phyloP scores from a whole-genome alignment of 768 basidiomycete species.

The Rhizopogon vinicolor region DNA sequence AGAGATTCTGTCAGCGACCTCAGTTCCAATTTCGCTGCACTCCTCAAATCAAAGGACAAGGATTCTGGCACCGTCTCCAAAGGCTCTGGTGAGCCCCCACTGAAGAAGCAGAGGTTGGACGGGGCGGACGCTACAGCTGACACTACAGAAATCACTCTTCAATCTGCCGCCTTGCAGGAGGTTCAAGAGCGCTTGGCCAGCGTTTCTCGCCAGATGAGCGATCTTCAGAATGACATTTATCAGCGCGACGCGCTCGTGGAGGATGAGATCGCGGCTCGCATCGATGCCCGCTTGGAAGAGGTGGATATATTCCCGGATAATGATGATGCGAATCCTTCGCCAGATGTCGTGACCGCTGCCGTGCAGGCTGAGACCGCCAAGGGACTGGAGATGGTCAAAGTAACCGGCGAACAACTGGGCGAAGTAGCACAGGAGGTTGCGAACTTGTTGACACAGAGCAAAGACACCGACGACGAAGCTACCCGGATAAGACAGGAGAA shows the following conservation, averaged over 20 bases:
- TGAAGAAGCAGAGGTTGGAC: slow-evolving; percentile 15
- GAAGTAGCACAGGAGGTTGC: slow-evolving; percentile 25
- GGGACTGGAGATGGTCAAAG: not conserved
- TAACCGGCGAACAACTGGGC: slow-evolving; percentile 26
- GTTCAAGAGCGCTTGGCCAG: slow-evolving; percentile 24
- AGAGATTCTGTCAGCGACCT: slow-evolving; percentile 18
- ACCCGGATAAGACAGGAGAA: slow-evolving; percentile 23
- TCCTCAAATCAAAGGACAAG: slow-evolving; percentile 14
- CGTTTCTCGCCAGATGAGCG: slow-evolving; percentile 24
- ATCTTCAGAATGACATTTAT: slow-evolving; percentile 31
- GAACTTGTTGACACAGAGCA: slow-evolving; percentile 25
- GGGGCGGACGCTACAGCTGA: not conserved
- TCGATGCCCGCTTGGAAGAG: slow-evolving; percentile 25
- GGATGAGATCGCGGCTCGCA: slow-evolving; percentile 24
- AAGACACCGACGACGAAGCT: slow-evolving; percentile 18
- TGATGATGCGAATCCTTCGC: slow-evolving; percentile 12
- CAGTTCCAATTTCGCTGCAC: slow-evolving; percentile 14
- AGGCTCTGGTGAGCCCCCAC: slow-evolving; percentile 1
- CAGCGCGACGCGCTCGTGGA: slow-evolving; percentile 28
- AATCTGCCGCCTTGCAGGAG: slow-evolving; percentile 17
- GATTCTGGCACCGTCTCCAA: not conserved
- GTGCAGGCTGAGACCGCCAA: slow-evolving; percentile 11
- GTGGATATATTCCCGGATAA: slow-evolving; percentile 14
- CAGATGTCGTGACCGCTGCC: slow-evolving; percentile 19
- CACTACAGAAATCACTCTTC: not conserved